Evolutionary conservation across 192 early-diverging fungal genomes (phyloP), one percentile per base, ranked within the genome.

Genomic region (Entomortierella chlamydospora): DNA sequence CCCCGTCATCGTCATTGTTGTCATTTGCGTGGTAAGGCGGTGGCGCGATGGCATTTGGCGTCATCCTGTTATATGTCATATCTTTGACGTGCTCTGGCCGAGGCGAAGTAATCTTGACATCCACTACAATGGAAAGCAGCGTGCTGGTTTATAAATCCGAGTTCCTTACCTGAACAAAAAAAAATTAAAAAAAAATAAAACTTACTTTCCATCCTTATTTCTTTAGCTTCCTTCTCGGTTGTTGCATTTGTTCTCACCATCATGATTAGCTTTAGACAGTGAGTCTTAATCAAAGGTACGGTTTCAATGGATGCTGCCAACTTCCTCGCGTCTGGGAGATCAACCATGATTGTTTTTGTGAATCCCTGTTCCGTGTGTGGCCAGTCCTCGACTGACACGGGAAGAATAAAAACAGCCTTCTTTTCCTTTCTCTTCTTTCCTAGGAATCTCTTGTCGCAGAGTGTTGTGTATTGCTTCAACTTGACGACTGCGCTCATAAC

Each of bases 261-360:
- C 73, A 77, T 77, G 53, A 77, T 77, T 9, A 77, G 33, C 61
- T 77, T 77, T 30, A 77, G 55, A 49, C 59, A 62, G 37, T 77
- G 61, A 7, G 25, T 64, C 52, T 77, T 77, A 49, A 43, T 52
- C 15, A 77, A 12, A 1, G 66, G 41, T 1, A 52, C 50, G 13
- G 41, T 69, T 11, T 77, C 66, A n/a, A 77, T 23, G 10, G 65
- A 30, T 2, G 54, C 54, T 0, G 73, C 65, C 53, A 77, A 31
- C 30, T 68, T 51, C 26, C 55, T 57, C 11, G 67, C 74, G 0
- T 61, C 67, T 17, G 74, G 74, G 15, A 70, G 34, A 5, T 79
- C 62, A 8, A 70, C 74, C 57, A 60, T 58, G 28, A 79, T 52
- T 4, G 62, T 79, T 59, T 63, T 59, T 11, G 61, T 62, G 28